Evolutionary conservation across 2,329 filamentous ascomycete genomes (phyloP), one percentile per base, ranked within the genome.

Genomic region (Ceratocystis diversiconidia): DNA sequence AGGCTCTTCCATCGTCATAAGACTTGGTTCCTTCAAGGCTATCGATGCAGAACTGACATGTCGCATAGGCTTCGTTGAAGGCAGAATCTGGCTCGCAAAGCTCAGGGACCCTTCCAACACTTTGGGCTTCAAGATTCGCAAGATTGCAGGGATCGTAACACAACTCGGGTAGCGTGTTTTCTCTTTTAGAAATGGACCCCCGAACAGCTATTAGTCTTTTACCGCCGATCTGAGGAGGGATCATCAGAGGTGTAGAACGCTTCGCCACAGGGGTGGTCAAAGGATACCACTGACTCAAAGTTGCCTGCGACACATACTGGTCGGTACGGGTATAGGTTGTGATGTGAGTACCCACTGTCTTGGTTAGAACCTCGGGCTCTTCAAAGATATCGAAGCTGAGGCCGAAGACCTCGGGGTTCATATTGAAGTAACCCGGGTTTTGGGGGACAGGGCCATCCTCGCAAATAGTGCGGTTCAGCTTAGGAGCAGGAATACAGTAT

Each of bases 371-470:
- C 4, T 79, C 70, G 28, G 78, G 73, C 28, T 77, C 73, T 22
- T 78, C 76, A 68, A 87, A 88, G 19, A 88, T 84, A 52, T 80
- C 80, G 67, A 82, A 85, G 62, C 78, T 80, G 17, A 89, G 75
- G 3, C 85, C 85, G 66, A 89, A 89, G 0, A 78, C 78, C 1
- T 76, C 72, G 0, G 86, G 76, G 65, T 85, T 77, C n/a, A 89
- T 77, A 67, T 88, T 80, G 74, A 85, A 89, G 71, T 87, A 88
- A 2, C 79, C 82, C 0, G 77, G 71, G 0, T 76, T 77, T 36
- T 68, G 66, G 17, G 61, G 64, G 19, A 66, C 6, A 36, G 25
- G 55, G 30, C 55, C 28, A 36, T 10, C 28, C 55, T 36, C 28
- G 17, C 3, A 59, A n/a, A 36, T 59, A 17, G 60, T 63, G 17